These are phyloP conservation scores for Luzula sylvatica DNA, from an alignment of 176 grass and related monocot genomes.

Conservation along the genomic window DNA sequence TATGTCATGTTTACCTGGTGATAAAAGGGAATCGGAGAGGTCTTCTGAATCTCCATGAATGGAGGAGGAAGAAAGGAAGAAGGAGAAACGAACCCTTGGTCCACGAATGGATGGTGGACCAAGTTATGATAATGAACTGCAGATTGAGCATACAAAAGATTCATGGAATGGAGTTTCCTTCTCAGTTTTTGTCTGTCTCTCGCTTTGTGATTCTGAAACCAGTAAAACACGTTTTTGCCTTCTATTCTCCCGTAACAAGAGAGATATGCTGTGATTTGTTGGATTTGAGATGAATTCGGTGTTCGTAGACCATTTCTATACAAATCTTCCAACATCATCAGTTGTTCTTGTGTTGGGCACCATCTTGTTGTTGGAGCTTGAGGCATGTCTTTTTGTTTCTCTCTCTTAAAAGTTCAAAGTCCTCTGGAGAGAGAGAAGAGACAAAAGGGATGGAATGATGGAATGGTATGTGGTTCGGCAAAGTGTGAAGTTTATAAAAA, in stretches of 20 bases:
- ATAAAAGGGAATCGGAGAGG: slow-evolving; percentile 2
- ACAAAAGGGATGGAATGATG: slow-evolving; percentile 40
- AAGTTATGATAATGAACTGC: slow-evolving; percentile 2
- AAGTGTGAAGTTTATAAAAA: slow-evolving; percentile 10
- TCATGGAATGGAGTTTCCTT: slow-evolving; percentile 55
- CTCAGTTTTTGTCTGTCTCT: slow-evolving; percentile 71
- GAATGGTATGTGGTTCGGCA: slow-evolving; percentile 7
- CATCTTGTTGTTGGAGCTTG: slow-evolving; percentile 57
- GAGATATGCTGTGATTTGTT: slow-evolving; percentile 84
- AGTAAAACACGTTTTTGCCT: slow-evolving; percentile 51
- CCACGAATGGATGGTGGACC: slow-evolving; percentile 9
- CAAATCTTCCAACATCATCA: slow-evolving; percentile 90
- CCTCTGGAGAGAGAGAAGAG: slow-evolving; percentile 33
- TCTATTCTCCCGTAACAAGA: slow-evolving; percentile 53
- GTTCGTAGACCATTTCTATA: slow-evolving; percentile 72
- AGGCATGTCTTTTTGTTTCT: slow-evolving; percentile 6
- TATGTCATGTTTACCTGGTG: slow-evolving; percentile 9
- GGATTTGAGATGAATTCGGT: slow-evolving; percentile 75
- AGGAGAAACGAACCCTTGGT: slow-evolving; percentile 11
- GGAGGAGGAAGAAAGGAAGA: slow-evolving; percentile 5
- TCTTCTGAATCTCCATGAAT: slow-evolving; percentile 6
- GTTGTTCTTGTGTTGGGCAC: slow-evolving; percentile 95
- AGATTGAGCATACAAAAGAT: slow-evolving; percentile 15
- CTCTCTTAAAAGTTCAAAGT: not conserved
- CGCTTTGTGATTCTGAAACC: slow-evolving; percentile 53